Evolutionary conservation across 805 yeast genomes (phyloP), one percentile per base, ranked within the genome.

Genomic region (Candida mattraensis): DNA sequence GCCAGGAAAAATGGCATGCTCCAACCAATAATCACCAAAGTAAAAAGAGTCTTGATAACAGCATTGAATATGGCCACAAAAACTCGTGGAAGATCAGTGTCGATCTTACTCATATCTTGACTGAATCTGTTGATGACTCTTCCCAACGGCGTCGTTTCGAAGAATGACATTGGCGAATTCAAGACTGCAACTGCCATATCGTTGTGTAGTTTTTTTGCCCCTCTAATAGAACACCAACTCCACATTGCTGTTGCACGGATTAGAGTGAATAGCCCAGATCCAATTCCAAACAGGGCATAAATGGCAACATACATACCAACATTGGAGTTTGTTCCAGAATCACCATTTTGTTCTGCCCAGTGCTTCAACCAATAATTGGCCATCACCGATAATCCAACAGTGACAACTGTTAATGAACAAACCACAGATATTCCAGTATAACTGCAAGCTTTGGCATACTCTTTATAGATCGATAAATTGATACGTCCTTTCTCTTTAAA

Each of bases 131-230:
- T 80, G 53, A 79, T 64, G 12, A 80, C 70, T 50, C 87, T 64
- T 4, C 87, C 87, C 30, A 74, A 56, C 6, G 87, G 87, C 0
- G 86, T 80, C 0, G 83, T 71, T 46, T 81, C 87, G 54, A 80
- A 81, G 50, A 78, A 80, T 3, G 69, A 63, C 81, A 81, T 77
- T 29, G 87, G 86, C 1, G 83, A 68, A 31, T 70, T 58, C 35
- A 80, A 40, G 21, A 81, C 74, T 1, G 80, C 52, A 4, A 42
- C 36, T 0, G 79, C 78, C 83, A 81, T 76, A 18, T 60, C 58
- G 44, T 72, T 72, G 52, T 81, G 87, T 33, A 82, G 55, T 11
- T 56, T 60, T 23, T 63, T 68, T 0, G 86, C 72, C 1, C 80
- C 87, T 40, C 69, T 69, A 11, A 81, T 64, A 5, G 83, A 69